A percentile compares a stretch with the other conserved stretches of the same genome.
Evolutionary conservation across 2,329 filamentous ascomycete species (phyloP).

Genomic region (Pseudogymnoascus sp.): DNA sequence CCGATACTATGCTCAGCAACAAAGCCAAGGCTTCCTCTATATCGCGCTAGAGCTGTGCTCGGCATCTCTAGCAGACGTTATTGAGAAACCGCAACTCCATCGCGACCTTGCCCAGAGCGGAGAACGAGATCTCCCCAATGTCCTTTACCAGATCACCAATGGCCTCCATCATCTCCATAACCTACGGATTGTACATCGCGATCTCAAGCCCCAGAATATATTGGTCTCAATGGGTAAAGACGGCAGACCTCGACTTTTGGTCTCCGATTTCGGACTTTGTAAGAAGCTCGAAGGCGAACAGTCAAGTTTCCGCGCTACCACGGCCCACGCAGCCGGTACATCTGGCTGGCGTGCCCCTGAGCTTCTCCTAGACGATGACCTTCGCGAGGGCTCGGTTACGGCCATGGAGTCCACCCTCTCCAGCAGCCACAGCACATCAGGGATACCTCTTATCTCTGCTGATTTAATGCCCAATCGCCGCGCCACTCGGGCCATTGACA

Average conservation of each 20-base stretch:
- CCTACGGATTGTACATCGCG: slow-evolving; percentile 90
- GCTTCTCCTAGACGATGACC: slow-evolving; percentile 74
- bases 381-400: slow-evolving; percentile 40
- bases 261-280: slow-evolving; percentile 95
- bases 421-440: slow-evolving; percentile 54
- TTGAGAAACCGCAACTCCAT: slow-evolving; percentile 66
- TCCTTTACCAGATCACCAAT: slow-evolving; percentile 82
- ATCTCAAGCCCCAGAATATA: slow-evolving; percentile 97
- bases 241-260: slow-evolving; percentile 72
- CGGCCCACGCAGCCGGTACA: slow-evolving; percentile 85
- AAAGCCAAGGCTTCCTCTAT: slow-evolving; percentile 84
- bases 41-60: slow-evolving; percentile 93
- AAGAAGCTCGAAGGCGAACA: slow-evolving; percentile 94
- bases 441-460: slow-evolving; percentile 48
- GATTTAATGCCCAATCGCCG: slow-evolving; percentile 61
- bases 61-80: slow-evolving; percentile 84
- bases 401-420: slow-evolving; percentile 39
- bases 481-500: slow-evolving; percentile 92
- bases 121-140: slow-evolving; percentile 67
- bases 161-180: slow-evolving; percentile 85
- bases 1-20: slow-evolving; percentile 88
- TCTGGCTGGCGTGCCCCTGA: slow-evolving; percentile 96
- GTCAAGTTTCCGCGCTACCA: slow-evolving; percentile 90
- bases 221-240: slow-evolving; percentile 69
- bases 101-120: slow-evolving; percentile 64